Conservation (phyloP, 495 filamentous ascomycete species). For the Lasiosphaeriaceae sp. region DNA sequence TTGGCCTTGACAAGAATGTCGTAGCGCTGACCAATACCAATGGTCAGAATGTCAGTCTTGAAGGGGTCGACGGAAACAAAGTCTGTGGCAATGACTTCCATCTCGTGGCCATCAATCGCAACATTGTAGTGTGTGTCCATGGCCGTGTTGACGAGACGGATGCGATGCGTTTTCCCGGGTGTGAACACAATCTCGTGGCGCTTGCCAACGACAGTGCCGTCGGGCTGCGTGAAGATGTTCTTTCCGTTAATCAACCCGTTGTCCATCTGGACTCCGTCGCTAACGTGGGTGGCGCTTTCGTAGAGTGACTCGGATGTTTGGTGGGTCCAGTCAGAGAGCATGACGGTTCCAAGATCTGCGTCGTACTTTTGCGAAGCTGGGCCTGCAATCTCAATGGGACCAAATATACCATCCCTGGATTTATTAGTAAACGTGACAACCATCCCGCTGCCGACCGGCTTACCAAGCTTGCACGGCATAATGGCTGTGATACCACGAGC, state of each 20-base stretch:
- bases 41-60: constrained; percentile 39
- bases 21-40: constrained; percentile 64
- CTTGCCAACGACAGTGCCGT: background rate
- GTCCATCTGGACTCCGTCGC: constrained; percentile 11
- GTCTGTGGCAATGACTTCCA: constrained; percentile 46
- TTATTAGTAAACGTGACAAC: no score
- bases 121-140: constrained; percentile 12
- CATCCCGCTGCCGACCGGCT: background rate
- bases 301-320: constrained; percentile 1
- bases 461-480: constrained; percentile 44
- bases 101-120: constrained; percentile 43
- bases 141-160: constrained; percentile 48
- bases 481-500: constrained; percentile 52
- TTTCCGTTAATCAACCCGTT: constrained; percentile 34
- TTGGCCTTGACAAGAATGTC: constrained; percentile 60
- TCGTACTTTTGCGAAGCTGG: constrained; percentile 26
- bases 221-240: constrained; percentile 3
- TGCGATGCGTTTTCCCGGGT: constrained; percentile 28
- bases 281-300: constrained; percentile 1
- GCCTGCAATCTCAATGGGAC: constrained; percentile 18
- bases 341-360: constrained; percentile 5
- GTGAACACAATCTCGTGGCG: background rate
- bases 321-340: constrained; percentile 10
- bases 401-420: background rate
- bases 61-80: constrained; percentile 48